Evolutionary conservation across 2,329 filamentous ascomycete species (phyloP).

Genomic region (Microascus cirrosus): DNA sequence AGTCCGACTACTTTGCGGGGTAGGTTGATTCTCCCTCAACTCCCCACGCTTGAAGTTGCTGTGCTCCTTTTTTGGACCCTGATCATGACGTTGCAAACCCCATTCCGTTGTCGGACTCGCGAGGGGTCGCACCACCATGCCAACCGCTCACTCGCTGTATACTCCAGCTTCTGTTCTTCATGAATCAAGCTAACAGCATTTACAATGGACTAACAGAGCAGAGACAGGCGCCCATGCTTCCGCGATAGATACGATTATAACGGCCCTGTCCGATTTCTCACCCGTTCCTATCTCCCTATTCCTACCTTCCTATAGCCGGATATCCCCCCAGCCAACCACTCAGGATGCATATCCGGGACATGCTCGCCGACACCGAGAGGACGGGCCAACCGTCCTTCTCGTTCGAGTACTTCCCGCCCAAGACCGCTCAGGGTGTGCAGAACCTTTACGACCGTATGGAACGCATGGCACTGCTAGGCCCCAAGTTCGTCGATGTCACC

Average conservation of each 20-base stretch:
- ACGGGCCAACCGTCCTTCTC: constrained; percentile 83
- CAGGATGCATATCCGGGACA: constrained; percentile 91
- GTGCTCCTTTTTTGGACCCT: background rate
- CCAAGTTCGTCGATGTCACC: constrained; percentile 94
- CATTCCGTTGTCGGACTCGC: background rate
- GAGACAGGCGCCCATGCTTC: background rate
- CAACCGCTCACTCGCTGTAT: background rate
- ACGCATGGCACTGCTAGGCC: constrained; percentile 90
- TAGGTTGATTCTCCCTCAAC: background rate
- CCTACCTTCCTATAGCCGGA: background rate
- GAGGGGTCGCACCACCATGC: background rate
- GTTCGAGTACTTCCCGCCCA: constrained; percentile 98
- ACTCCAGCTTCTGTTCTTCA: background rate
- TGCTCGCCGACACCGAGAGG: constrained; percentile 72
- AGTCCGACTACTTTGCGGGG: background rate
- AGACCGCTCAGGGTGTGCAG: constrained; percentile 94
- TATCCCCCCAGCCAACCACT: background rate
- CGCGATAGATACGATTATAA: background rate
- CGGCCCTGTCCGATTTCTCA: background rate
- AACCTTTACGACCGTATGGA: constrained; percentile 99
- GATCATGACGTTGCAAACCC: background rate
- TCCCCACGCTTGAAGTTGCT: background rate
- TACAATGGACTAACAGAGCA: background rate
- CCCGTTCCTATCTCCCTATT: background rate
- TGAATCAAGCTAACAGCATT: background rate